Base-by-base conservation (phyloP, 345 rosid species). In the Bretschneidera sinensis region DNA sequence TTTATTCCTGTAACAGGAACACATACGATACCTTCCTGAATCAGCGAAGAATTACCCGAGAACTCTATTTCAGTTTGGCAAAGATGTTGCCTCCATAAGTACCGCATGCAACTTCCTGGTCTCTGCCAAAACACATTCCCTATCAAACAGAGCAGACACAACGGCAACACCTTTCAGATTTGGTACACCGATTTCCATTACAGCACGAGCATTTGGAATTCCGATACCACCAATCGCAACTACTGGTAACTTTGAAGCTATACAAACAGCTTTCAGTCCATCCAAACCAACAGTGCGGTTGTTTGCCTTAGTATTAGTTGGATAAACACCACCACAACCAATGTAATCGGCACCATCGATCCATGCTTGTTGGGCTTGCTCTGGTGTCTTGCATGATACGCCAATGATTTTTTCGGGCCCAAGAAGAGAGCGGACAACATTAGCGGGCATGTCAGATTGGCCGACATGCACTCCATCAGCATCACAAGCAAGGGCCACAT, bases 381-480 rank as follows among this genome's bases (percentile, higher is more conserved):
- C 89, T 0, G 67, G 79, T 31, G 92, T 90, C 79, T 90, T 90
- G 85, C 99, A 94, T 19, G 95, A 90, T 13, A 90, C 85, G 0
- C 97, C 92, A 0, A 90, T 83, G 76, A 85, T 80, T 78, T 94
- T 94, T 39, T 94, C 92, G 2, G 89, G 92, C 39, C 99, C 95
- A 33, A 94, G 86, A 71, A 94, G 88, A 22, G 84, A 17, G 9
- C 96, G 87, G 14, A 67, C 95, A 20, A 63, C 56, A 15, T 61
- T 47, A 48, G 68, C 88, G 20, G 96, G 89, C 85, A 90, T 86
- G 75, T 94, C 95, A 0, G 92, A 83, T 47, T 94, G 97, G 28
- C 99, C 96, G 1, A 90, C 80, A 70, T 94, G 97, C 43, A 94
- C 95, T 24, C 99, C 97, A 67, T 90, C 87, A 17, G 99, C 96